Conservation (phyloP, 2,329 filamentous ascomycete species). For the Aspergillus tanneri region DNA sequence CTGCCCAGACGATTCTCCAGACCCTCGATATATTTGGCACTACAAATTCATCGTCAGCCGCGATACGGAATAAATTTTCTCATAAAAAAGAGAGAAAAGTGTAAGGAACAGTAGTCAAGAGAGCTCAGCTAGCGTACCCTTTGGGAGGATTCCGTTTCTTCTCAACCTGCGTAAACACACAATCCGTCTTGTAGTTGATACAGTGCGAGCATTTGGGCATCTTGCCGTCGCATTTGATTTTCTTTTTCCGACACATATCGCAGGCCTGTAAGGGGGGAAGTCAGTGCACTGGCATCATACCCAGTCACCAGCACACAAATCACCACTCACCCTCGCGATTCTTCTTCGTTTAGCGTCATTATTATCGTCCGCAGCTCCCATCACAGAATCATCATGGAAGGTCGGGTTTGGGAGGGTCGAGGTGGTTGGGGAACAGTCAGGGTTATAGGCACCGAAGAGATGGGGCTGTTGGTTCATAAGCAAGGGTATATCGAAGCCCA, state of each 20-base stretch:
- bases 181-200: conserved; percentile 96
- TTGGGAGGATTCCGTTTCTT: conserved; percentile 98
- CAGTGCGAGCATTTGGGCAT: conserved; percentile 93
- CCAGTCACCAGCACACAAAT: not conserved
- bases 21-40: conserved; percentile 96
- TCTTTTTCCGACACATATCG: conserved; percentile 91
- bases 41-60: conserved; percentile 39
- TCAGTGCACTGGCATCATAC: conserved; percentile 5
- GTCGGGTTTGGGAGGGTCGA: conserved; percentile 47
- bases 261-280: conserved; percentile 62
- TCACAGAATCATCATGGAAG: conserved; percentile 47
- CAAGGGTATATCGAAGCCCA: conserved; percentile 49
- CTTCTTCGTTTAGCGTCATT: conserved; percentile 85
- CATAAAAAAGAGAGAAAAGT: not conserved
- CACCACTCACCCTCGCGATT: conserved; percentile 72
- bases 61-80: not conserved
- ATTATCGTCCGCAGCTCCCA: conserved; percentile 51
- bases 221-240: conserved; percentile 97
- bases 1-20: conserved; percentile 91
- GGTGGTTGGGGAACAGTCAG: conserved; percentile 60
- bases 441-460: conserved; percentile 64
- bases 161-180: conserved; percentile 95
- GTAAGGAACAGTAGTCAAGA: not conserved
- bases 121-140: conserved; percentile 61
- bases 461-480: conserved; percentile 65